A percentile compares a stretch with the other conserved stretches of the same genome.
phyloP scores from a whole-genome alignment of 73 alveolate species.

The Tetrahymena malaccensis region DNA sequence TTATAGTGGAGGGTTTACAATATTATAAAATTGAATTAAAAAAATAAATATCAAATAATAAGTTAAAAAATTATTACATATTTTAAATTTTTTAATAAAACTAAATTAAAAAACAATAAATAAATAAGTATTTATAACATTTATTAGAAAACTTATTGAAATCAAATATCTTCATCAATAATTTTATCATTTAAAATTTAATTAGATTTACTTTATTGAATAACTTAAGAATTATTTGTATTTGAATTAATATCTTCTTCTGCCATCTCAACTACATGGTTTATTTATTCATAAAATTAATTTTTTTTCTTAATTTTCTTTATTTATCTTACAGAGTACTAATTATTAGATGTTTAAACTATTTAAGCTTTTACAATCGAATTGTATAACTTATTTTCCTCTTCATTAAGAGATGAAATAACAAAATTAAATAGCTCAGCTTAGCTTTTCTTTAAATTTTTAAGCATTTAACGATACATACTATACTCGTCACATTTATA shows the following conservation, averaged over 20 bases:
- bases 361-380: neutral
- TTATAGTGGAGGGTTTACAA: no score
- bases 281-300: neutral
- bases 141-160: neutral
- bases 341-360: neutral
- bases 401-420: neutral
- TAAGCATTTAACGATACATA: neutral
- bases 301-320: neutral
- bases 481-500: neutral
- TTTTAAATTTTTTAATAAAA: no score
- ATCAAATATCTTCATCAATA: neutral
- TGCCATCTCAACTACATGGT: neutral
- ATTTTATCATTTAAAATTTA: neutral
- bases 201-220: neutral
- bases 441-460: neutral
- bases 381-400: neutral
- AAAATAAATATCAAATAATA: no score
- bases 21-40: no score
- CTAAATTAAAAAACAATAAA: no score
- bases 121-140: no score
- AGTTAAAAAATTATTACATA: no score
- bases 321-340: neutral
- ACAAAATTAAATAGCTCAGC: neutral
- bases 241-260: neutral
- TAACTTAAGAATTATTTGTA: neutral